phyloP scores from a whole-genome alignment of 306 rosid genomes.

The Pyrus communis region DNA sequence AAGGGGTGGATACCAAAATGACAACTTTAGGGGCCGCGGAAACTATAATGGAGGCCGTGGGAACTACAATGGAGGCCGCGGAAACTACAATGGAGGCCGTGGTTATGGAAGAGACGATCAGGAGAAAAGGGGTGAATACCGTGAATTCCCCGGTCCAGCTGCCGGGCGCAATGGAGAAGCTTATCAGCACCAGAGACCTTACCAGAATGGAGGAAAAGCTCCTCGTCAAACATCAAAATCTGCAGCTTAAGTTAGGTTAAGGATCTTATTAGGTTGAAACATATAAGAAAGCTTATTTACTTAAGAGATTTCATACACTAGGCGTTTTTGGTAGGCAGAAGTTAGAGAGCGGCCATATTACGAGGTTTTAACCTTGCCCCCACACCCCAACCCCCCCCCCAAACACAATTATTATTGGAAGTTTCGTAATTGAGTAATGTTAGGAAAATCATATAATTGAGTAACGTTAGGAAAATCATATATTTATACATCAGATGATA shows the following conservation, averaged over 20 bases:
- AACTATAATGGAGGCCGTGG: slow-evolving; percentile 19
- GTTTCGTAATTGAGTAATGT: too few species aligned
- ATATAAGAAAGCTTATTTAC: slow-evolving; percentile 9
- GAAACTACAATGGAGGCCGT: slow-evolving; percentile 33
- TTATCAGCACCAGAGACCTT: slow-evolving; percentile 23
- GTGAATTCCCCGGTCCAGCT: slow-evolving; percentile 44
- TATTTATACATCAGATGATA: too few species aligned
- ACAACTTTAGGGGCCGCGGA: slow-evolving; percentile 48
- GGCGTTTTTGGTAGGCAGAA: slow-evolving; percentile 4
- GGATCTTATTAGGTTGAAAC: not conserved
- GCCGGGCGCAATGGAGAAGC: slow-evolving; percentile 34
- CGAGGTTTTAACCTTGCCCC: not conserved
- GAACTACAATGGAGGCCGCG: slow-evolving; percentile 27
- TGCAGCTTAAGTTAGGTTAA: slow-evolving; percentile 1
- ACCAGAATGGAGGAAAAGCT: slow-evolving; percentile 40
- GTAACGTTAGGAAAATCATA: too few species aligned
- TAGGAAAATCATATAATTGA: too few species aligned
- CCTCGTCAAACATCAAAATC: slow-evolving; percentile 25
- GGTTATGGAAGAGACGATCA: slow-evolving; percentile 47
- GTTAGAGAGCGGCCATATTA: slow-evolving; percentile 29
- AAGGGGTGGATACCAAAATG: slow-evolving; percentile 55
- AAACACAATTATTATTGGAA: not conserved
- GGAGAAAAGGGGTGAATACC: slow-evolving; percentile 34
- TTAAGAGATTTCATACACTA: not conserved
- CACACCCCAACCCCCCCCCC: too few species aligned